A percentile compares a stretch with the other conserved stretches of the same genome.
phyloP scores from a whole-genome alignment of 257 asterid species.

The Coffea eugenioides region DNA sequence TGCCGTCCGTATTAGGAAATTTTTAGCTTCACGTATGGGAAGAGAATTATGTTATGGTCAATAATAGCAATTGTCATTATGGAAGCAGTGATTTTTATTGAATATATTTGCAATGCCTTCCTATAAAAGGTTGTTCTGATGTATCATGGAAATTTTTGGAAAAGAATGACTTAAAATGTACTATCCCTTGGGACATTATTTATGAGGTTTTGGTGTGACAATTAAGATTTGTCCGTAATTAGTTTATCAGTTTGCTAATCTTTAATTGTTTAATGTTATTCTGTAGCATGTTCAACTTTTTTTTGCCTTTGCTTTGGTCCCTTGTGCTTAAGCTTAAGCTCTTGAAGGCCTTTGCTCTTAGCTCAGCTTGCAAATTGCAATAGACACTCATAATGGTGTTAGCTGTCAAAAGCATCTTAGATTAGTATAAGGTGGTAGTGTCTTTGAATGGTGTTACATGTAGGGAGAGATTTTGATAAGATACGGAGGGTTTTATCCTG shows the following conservation, averaged over 20 bases:
- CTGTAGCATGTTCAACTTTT: not conserved
- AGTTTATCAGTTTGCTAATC: not conserved
- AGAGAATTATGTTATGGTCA: not conserved
- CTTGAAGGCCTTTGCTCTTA: not conserved
- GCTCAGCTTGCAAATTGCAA: not conserved
- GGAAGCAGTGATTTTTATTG: not conserved
- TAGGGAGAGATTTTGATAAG: not conserved
- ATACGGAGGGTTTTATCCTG: not conserved
- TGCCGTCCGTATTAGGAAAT: not conserved
- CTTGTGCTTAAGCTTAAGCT: not conserved
- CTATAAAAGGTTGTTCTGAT: not conserved
- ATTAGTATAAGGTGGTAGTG: not conserved
- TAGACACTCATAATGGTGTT: not conserved
- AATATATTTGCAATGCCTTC: not conserved
- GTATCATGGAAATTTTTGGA: constrained; percentile 3
- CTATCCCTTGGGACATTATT: no score
- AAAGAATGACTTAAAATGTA: not conserved
- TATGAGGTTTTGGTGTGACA: not conserved
- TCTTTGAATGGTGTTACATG: not conserved
- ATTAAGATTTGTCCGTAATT: not conserved
- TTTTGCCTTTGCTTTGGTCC: not conserved
- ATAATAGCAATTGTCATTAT: not conserved
- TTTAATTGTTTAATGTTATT: not conserved
- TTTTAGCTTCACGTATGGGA: no score
- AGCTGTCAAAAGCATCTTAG: not conserved